phyloP scores from a whole-genome alignment of 495 filamentous ascomycete species.

The Lophium mytilinum region DNA sequence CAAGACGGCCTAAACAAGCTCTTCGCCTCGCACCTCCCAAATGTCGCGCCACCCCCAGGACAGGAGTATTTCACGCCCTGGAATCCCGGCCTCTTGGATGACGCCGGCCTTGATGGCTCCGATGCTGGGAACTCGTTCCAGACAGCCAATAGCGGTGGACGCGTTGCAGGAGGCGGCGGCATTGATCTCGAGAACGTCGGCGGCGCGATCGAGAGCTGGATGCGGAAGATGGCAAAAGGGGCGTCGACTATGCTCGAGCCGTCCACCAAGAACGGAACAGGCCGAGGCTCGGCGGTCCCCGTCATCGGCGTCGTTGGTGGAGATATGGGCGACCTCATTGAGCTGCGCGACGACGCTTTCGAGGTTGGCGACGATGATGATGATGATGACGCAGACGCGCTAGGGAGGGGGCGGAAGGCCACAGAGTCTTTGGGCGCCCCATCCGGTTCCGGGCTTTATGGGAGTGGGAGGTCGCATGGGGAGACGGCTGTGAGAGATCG shows the following conservation, averaged over 20 bases:
- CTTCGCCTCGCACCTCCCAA: conserved; percentile 67
- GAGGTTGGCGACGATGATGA: conserved; percentile 30
- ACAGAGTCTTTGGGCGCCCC: not conserved
- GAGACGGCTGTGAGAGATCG: not conserved
- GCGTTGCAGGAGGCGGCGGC: conserved; percentile 9
- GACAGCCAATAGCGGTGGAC: not conserved
- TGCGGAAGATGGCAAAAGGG: conserved; percentile 66
- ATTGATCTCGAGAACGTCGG: conserved; percentile 70
- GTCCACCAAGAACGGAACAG: conserved; percentile 13
- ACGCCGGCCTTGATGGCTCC: conserved; percentile 15
- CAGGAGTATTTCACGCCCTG: conserved; percentile 30
- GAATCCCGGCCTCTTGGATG: conserved; percentile 32
- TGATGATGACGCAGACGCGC: conserved; percentile 14
- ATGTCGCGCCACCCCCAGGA: conserved; percentile 46
- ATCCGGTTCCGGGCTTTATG: not conserved
- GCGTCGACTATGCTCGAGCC: conserved; percentile 44
- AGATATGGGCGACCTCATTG: conserved; percentile 68
- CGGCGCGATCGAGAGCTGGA: conserved; percentile 79
- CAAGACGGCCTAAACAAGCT: conserved; percentile 72
- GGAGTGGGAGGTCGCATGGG: not conserved
- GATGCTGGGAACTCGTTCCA: conserved; percentile 4
- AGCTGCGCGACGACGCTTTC: conserved; percentile 57
- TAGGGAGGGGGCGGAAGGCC: conserved; percentile 17
- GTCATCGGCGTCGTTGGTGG: conserved; percentile 30
- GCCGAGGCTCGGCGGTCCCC: conserved; percentile 30